Evolutionary conservation across 306 rosid species (phyloP).

Genomic region (Prunus armeniaca): DNA sequence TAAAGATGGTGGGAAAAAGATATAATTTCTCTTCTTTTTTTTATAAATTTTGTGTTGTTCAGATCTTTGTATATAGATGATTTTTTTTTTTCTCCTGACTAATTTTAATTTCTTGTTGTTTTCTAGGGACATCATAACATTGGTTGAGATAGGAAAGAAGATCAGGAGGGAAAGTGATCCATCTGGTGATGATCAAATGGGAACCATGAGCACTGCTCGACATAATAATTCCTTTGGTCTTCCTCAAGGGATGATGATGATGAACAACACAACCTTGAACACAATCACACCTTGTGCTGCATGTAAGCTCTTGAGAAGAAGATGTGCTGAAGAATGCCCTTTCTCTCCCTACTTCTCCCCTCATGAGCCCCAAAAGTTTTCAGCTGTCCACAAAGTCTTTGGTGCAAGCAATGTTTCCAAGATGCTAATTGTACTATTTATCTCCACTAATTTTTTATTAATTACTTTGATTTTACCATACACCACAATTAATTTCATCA

Average conservation of each 20-base stretch:
- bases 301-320: constrained; percentile 88
- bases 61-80: not conserved
- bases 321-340: constrained; percentile 92
- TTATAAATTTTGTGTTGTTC: not conserved
- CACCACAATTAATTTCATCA: not conserved
- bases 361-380: constrained; percentile 82
- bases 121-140: constrained; percentile 42
- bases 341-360: constrained; percentile 94
- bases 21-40: not conserved
- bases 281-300: constrained; percentile 92
- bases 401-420: constrained; percentile 99
- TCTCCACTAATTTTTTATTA: not conserved
- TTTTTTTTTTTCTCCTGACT: not conserved
- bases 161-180: constrained; percentile 40
- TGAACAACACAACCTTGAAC: constrained; percentile 54
- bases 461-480: not conserved
- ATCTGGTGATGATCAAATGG: constrained; percentile 38
- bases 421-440: constrained; percentile 60
- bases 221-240: constrained; percentile 25
- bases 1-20: too few relatives aligned
- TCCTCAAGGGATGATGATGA: constrained; percentile 40
- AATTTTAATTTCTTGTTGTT: constrained; percentile 15
- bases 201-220: constrained; percentile 35
- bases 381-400: constrained; percentile 86
- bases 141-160: constrained; percentile 55